Conservation (phyloP, 2,329 filamentous ascomycete genomes). For the Drechmeria coniospora region DNA sequence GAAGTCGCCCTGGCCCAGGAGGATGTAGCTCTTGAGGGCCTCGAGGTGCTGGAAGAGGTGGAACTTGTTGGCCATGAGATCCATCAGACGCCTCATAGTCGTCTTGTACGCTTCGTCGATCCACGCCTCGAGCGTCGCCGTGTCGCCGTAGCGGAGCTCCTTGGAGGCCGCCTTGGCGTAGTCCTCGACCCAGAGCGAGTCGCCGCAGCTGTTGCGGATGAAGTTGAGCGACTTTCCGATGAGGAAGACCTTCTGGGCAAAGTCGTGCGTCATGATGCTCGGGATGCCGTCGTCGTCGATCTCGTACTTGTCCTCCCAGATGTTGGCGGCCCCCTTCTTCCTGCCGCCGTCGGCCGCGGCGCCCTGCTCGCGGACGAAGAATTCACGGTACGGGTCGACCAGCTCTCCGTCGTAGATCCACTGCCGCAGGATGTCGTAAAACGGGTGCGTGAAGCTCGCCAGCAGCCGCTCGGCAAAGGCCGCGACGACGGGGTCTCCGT, state of each 20-base stretch:
- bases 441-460: constrained; percentile 75
- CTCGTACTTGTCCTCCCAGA: constrained; percentile 97
- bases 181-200: constrained; percentile 86
- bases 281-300: constrained; percentile 76
- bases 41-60: constrained; percentile 83
- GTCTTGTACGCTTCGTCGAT: constrained; percentile 97
- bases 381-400: constrained; percentile 88
- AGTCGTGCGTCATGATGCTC: constrained; percentile 82
- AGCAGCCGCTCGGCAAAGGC: constrained; percentile 84
- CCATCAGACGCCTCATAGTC: constrained; percentile 87
- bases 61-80: constrained; percentile 91
- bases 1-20: constrained; percentile 92
- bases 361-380: constrained; percentile 81
- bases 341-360: constrained; percentile 30
- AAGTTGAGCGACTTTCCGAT: constrained; percentile 98
- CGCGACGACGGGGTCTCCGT: constrained; percentile 89
- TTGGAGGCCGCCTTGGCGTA: constrained; percentile 91
- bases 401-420: constrained; percentile 99
- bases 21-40: constrained; percentile 85
- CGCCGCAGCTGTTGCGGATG: constrained; percentile 86
- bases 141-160: constrained; percentile 84
- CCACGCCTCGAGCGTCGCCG: constrained; percentile 74
- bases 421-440: constrained; percentile 87
- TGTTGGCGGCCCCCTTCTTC: constrained; percentile 59
- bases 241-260: constrained; percentile 89